Conservation (phyloP, 331 rosid species). For the Rosa hybrid region DNA sequence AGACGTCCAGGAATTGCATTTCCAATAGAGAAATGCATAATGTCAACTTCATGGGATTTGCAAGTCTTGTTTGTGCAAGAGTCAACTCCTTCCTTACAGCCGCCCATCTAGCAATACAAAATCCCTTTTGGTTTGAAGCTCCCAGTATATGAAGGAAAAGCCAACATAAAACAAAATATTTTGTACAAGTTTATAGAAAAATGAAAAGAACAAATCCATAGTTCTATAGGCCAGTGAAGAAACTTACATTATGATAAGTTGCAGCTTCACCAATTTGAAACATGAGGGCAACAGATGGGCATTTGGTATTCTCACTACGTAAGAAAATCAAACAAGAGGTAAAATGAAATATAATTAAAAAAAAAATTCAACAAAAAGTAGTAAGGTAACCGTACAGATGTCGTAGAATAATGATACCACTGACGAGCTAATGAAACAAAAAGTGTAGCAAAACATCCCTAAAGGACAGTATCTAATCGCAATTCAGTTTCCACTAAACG, state of each 20-base stretch:
- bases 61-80: slow-evolving; percentile 88
- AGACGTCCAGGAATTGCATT: slow-evolving; percentile 92
- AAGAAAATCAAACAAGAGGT: not conserved
- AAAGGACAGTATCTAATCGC: not conserved
- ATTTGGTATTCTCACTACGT: slow-evolving; percentile 64
- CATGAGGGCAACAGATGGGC: slow-evolving; percentile 97
- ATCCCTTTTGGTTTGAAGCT: slow-evolving; percentile 24
- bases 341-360: not conserved
- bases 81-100: slow-evolving; percentile 64
- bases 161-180: slow-evolving; percentile 15
- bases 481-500: slow-evolving; percentile 9
- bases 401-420: not conserved
- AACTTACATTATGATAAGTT: slow-evolving; percentile 75
- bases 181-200: not conserved
- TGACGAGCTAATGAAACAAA: not conserved
- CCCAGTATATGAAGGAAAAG: not conserved
- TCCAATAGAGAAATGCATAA: slow-evolving; percentile 97
- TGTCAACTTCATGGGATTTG: slow-evolving; percentile 92
- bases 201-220: not conserved
- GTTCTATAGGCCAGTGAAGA: not conserved
- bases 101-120: slow-evolving; percentile 77
- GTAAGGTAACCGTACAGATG: not conserved
- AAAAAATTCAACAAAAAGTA: too few relatives aligned
- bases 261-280: slow-evolving; percentile 83
- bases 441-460: not conserved